Evolutionary conservation across 1,284 basidiomycete genomes (phyloP).

Genomic region (Malassezia nana): DNA sequence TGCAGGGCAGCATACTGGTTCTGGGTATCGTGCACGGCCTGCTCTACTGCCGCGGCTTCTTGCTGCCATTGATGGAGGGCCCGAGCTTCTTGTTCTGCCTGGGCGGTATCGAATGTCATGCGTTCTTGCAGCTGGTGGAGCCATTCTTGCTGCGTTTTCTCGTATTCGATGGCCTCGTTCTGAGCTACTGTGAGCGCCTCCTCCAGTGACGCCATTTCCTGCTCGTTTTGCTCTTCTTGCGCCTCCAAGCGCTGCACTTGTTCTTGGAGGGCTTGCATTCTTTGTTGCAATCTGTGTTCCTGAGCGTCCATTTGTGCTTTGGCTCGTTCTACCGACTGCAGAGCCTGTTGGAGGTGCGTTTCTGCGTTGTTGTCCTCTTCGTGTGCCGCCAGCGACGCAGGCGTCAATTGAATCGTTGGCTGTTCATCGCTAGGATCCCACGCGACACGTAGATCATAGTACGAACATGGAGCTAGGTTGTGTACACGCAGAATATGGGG

Average conservation of each 20-base stretch:
- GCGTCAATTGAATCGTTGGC: background rate
- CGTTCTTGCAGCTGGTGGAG: background rate
- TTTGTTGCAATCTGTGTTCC: background rate
- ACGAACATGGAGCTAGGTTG: background rate
- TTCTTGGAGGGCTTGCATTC: background rate
- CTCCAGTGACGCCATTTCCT: background rate
- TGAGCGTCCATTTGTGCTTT: background rate
- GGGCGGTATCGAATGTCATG: background rate
- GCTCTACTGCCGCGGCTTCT: background rate
- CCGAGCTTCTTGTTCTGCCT: background rate
- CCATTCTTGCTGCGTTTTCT: background rate
- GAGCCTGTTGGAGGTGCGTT: background rate
- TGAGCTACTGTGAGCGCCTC: background rate
- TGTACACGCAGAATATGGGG: background rate
- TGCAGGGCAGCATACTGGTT: background rate
- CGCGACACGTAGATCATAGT: background rate
- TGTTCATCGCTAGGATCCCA: background rate
- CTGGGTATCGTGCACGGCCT: background rate
- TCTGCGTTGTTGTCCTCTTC: background rate
- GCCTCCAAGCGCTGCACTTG: background rate
- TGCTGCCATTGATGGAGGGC: background rate
- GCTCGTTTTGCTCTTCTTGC: background rate
- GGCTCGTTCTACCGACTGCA: background rate
- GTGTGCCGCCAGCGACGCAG: background rate
- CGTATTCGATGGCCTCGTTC: background rate